phyloP scores from a whole-genome alignment of 2,329 filamentous ascomycete species.

The Cladosporium colombiae region DNA sequence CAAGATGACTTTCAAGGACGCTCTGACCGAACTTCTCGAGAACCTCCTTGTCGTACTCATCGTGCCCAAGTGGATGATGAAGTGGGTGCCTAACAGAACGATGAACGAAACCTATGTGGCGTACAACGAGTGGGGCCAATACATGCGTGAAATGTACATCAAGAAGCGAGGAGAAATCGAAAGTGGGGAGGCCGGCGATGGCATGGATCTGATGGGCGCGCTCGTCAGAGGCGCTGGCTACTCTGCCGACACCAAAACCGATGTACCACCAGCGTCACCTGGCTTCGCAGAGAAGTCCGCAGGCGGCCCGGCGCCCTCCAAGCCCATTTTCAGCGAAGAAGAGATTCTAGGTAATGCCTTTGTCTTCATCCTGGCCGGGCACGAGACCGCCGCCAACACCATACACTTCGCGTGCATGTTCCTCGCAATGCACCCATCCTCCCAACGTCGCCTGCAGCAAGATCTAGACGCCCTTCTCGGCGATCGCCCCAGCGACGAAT shows the following conservation, averaged over 20 bases:
- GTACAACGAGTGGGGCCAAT: slow-evolving; percentile 64
- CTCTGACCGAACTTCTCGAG: slow-evolving; percentile 63
- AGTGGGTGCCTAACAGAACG: slow-evolving; percentile 53
- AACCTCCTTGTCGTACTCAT: slow-evolving; percentile 64
- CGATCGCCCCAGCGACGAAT: slow-evolving; percentile 58
- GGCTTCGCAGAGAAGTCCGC: slow-evolving; percentile 40
- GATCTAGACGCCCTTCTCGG: slow-evolving; percentile 69
- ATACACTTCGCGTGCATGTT: slow-evolving; percentile 70
- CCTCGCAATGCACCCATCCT: slow-evolving; percentile 64
- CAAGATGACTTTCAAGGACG: slow-evolving; percentile 65
- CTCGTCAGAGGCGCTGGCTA: slow-evolving; percentile 51
- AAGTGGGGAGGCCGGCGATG: slow-evolving; percentile 41
- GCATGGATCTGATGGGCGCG: slow-evolving; percentile 59
- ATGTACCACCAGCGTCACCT: slow-evolving; percentile 18
- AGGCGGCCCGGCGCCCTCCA: slow-evolving; percentile 34
- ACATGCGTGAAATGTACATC: slow-evolving; percentile 69
- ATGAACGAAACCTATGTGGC: slow-evolving; percentile 57
- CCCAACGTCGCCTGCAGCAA: slow-evolving; percentile 66
- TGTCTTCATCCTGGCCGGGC: slow-evolving; percentile 67
- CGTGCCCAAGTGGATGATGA: slow-evolving; percentile 58
- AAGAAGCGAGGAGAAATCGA: slow-evolving; percentile 57
- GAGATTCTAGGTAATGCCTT: slow-evolving; percentile 74
- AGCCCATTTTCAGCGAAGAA: slow-evolving; percentile 54
- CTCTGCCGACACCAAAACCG: slow-evolving; percentile 23
- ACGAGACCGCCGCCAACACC: slow-evolving; percentile 77